Evolutionary conservation across 1,284 basidiomycete genomes (phyloP).

Genomic region (Cutaneotrichosporon sp.): DNA sequence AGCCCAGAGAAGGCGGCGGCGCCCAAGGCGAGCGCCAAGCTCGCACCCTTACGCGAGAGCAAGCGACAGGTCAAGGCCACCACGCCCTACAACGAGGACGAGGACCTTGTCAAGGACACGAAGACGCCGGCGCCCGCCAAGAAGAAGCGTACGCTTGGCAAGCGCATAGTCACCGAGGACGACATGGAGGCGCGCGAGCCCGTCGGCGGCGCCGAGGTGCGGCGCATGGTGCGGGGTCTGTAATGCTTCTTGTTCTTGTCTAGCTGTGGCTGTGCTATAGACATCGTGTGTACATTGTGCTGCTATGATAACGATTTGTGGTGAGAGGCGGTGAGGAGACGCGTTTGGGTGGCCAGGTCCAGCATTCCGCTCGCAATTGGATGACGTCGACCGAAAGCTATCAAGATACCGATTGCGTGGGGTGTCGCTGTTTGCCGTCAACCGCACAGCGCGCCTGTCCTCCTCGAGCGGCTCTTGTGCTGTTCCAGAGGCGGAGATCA

Average conservation of each 20-base stretch:
- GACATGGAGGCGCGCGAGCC: slow-evolving; percentile 51
- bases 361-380: not conserved
- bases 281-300: not conserved
- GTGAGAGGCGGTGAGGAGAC: not conserved
- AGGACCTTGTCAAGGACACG: slow-evolving; percentile 33
- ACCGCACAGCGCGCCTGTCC: no score
- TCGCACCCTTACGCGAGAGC: slow-evolving; percentile 34
- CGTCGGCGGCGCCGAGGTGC: slow-evolving; percentile 38
- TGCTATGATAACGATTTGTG: not conserved
- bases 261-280: not conserved
- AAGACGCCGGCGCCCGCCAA: slow-evolving; percentile 47
- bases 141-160: slow-evolving; percentile 59
- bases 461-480: no score
- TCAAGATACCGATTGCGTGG: no score
- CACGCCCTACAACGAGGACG: slow-evolving; percentile 31
- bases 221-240: slow-evolving; percentile 37
- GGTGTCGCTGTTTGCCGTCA: not conserved
- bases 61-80: slow-evolving; percentile 23
- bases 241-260: no score
- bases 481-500: no score
- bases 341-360: no score
- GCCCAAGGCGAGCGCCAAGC: slow-evolving; percentile 6
- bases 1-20: slow-evolving; percentile 14
- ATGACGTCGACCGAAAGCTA: no score
- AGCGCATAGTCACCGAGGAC: slow-evolving; percentile 56